Evolutionary conservation across 371 early-diverging fungal genomes (phyloP), one percentile per base, ranked within the genome.

Genomic region (Mucor irregularis): DNA sequence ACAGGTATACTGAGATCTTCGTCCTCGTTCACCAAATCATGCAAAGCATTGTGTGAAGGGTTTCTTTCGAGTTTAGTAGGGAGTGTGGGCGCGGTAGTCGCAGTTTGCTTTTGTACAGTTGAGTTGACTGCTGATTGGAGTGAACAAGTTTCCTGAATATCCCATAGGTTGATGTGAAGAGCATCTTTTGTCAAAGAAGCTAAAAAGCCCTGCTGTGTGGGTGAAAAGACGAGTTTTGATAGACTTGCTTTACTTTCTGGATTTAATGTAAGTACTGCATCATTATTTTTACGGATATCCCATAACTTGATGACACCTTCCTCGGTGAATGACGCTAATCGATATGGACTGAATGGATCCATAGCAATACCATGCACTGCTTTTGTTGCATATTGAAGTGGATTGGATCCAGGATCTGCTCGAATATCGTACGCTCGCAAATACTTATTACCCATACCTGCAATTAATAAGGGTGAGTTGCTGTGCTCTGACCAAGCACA

Each of bases 371-470:
- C 90, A 44, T 85, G 76, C 1, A 91, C 87, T 13, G 91, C 86
- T 54, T 89, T 90, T 2, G 92, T 91, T 0, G 80, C 61, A 25
- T 88, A 85, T 7, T 81, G 71, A 29, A 86, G 61, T 5, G 83
- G 69, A 2, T 44, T 62, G 6, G 68, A 57, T 11, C 46, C 50
- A 4, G 62, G 50, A 38, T 73, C 71, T 34, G 62, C 71, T 80
- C 91, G 69, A 30, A 88, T 70, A 68, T 94, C 94, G 59, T 82
- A 91, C 1, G 86, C 77, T 13, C 89, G 76, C 24, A 92, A 73
- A 55, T 78, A 88, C 58, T 89, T 92, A 56, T 71, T 60, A 4
- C 84, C 87, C 87, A 92, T 89, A 16, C 92, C 93, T 9, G 91
- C 89, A 9, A 88, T 83, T 13, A 92, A 64, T 28, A 75, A 66